Conservation (phyloP, 495 filamentous ascomycete species). For the Wilcoxina mikolae region DNA sequence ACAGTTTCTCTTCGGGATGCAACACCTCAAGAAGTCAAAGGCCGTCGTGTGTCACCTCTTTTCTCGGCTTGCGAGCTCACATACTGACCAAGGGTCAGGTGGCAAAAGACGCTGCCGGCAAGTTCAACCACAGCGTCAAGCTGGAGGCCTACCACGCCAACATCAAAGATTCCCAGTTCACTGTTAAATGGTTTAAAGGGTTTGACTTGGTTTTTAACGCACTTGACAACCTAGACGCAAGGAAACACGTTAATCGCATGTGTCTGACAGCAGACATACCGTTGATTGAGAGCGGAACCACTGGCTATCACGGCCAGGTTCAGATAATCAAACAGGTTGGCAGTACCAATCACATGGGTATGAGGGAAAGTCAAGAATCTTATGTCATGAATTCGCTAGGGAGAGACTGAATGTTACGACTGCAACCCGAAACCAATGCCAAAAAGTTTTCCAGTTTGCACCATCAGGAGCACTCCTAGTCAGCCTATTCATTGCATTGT, state of each 20-base stretch:
- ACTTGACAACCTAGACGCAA: slow-evolving; percentile 85
- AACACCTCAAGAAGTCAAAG: slow-evolving; percentile 97
- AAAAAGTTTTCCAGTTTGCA: slow-evolving; percentile 88
- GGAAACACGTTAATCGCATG: slow-evolving; percentile 95
- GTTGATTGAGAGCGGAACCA: slow-evolving; percentile 91
- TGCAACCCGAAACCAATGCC: slow-evolving; percentile 78
- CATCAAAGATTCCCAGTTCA: slow-evolving; percentile 87
- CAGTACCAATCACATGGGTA: neutral
- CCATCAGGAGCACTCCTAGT: slow-evolving; percentile 83
- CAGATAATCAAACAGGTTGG: slow-evolving; percentile 78
- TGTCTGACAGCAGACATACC: slow-evolving; percentile 83
- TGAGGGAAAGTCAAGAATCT: neutral
- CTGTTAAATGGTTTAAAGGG: slow-evolving; percentile 69
- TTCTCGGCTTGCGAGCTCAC: slow-evolving; percentile 3
- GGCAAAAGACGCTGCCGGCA: slow-evolving; percentile 79
- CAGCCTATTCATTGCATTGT: slow-evolving; percentile 98
- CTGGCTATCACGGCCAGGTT: slow-evolving; percentile 94
- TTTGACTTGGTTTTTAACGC: slow-evolving; percentile 93
- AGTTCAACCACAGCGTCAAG: slow-evolving; percentile 79
- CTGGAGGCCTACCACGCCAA: slow-evolving; percentile 87
- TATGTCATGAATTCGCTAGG: slow-evolving; percentile 33
- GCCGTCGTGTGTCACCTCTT: slow-evolving; percentile 52
- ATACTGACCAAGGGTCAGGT: slow-evolving; percentile 58
- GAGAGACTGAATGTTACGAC: slow-evolving; percentile 92
- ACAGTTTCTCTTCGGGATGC: slow-evolving; percentile 91